phyloP scores from a whole-genome alignment of 139 green algal genomes.

The Micractinium sp. region DNA sequence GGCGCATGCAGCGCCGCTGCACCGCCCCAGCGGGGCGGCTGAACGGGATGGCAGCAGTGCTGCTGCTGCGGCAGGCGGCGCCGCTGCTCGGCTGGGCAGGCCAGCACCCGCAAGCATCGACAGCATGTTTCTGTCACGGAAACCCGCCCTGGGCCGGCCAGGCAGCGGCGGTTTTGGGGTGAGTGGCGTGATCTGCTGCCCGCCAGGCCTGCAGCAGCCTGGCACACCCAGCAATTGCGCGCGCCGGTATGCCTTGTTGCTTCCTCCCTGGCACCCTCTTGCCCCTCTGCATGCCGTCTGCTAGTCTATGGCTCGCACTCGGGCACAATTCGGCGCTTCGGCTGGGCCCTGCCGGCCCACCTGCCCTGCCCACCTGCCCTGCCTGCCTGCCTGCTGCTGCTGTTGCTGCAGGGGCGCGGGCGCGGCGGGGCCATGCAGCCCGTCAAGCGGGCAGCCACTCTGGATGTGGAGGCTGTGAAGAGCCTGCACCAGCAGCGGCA shows the following conservation, averaged over 20 bases:
- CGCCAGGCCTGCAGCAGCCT: background rate
- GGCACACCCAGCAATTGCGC: background rate
- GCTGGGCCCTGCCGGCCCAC: background rate
- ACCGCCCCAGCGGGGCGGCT: background rate
- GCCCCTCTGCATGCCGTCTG: no score
- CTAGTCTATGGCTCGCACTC: background rate
- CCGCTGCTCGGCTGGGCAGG: background rate
- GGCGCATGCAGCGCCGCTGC: background rate
- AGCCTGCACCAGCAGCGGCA: background rate
- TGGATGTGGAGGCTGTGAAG: slow-evolving; percentile 10
- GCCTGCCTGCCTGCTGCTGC: background rate
- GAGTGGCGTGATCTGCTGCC: no score
- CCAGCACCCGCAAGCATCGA: background rate
- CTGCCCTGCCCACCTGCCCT: background rate
- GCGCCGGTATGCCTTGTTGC: background rate
- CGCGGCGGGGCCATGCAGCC: background rate
- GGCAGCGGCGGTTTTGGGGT: background rate
- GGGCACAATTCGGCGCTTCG: no score
- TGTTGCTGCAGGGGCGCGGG: background rate
- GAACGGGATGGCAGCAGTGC: background rate
- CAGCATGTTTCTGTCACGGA: slow-evolving; percentile 18
- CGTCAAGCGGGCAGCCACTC: background rate
- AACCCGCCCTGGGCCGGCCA: slow-evolving; percentile 2
- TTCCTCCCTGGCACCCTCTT: background rate
- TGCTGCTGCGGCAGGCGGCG: background rate